phyloP scores from a whole-genome alignment of 176 grass and related monocot species.

The Carex pumila region DNA sequence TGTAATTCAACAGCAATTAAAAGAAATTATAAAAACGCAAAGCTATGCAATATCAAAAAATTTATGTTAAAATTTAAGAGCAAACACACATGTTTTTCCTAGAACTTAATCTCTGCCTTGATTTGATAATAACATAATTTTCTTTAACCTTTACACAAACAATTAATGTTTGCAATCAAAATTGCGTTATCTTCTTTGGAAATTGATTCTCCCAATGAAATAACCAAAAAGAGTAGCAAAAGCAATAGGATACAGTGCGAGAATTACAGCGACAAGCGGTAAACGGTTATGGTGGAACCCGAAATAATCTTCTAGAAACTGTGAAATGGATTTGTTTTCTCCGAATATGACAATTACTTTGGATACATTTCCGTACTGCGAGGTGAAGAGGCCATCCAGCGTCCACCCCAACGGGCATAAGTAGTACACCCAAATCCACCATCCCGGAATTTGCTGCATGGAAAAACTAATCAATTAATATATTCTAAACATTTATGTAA shows the following conservation, averaged over 20 bases:
- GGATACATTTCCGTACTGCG: conserved; percentile 50
- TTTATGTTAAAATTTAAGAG: background rate
- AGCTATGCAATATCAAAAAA: background rate
- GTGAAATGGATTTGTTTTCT: conserved; percentile 39
- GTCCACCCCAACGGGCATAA: conserved; percentile 43
- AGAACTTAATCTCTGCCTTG: background rate
- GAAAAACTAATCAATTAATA: background rate
- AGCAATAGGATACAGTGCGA: conserved; percentile 36
- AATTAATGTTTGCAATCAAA: background rate
- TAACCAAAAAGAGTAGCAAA: conserved; percentile 53
- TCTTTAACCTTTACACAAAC: background rate
- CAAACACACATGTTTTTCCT: background rate
- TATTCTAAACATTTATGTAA: background rate
- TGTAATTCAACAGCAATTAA: background rate
- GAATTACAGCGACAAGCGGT: conserved; percentile 32
- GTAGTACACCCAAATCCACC: conserved; percentile 90
- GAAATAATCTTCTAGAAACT: conserved; percentile 56
- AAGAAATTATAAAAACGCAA: background rate
- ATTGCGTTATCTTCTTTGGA: conserved; percentile 41
- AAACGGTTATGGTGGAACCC: conserved; percentile 42
- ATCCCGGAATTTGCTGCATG: conserved; percentile 76
- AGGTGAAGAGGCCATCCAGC: conserved; percentile 54
- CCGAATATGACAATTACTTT: conserved; percentile 28
- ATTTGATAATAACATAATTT: background rate
- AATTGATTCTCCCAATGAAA: conserved; percentile 58